Conservation (phyloP, 441 rosid genomes). For the Populus hybrid region DNA sequence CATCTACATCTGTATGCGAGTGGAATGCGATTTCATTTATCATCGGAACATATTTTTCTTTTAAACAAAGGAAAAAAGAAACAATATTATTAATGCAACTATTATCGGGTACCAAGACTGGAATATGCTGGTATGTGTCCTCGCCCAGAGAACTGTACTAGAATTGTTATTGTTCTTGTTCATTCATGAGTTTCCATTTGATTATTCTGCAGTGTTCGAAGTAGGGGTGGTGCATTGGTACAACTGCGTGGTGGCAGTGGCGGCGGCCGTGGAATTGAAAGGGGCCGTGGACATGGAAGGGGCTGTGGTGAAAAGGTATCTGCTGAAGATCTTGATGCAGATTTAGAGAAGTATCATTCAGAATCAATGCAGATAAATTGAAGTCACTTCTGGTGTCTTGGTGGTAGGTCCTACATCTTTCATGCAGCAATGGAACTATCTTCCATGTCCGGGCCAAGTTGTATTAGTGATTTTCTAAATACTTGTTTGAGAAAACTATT, state of each 20-base stretch:
- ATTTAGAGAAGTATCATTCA: constrained; percentile 75
- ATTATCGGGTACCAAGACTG: no score
- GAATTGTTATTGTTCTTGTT: no score
- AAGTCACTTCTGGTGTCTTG: constrained; percentile 22
- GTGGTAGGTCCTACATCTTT: constrained; percentile 19
- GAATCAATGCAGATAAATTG: constrained; percentile 73
- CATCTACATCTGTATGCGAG: no score
- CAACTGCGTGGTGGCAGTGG: constrained; percentile 47
- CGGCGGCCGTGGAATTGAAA: constrained; percentile 46
- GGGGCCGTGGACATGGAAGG: constrained; percentile 69
- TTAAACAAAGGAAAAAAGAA: no score
- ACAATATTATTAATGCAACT: no score
- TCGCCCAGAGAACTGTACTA: no score
- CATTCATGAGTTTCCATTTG: constrained; percentile 9
- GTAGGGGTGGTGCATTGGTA: constrained; percentile 51
- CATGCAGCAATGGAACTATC: constrained; percentile 26
- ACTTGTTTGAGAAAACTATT: constrained; percentile 28
- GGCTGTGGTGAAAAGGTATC: constrained; percentile 78
- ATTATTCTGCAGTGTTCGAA: constrained; percentile 22
- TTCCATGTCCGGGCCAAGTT: constrained; percentile 35
- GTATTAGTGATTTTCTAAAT: constrained; percentile 21
- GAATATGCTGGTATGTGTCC: no score
- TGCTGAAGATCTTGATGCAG: constrained; percentile 92
- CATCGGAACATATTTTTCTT: no score
- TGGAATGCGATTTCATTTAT: no score